Evolutionary conservation across 2,329 filamentous ascomycete species (phyloP), one percentile per base, ranked within the genome.

Genomic region (Madurella fahalii): DNA sequence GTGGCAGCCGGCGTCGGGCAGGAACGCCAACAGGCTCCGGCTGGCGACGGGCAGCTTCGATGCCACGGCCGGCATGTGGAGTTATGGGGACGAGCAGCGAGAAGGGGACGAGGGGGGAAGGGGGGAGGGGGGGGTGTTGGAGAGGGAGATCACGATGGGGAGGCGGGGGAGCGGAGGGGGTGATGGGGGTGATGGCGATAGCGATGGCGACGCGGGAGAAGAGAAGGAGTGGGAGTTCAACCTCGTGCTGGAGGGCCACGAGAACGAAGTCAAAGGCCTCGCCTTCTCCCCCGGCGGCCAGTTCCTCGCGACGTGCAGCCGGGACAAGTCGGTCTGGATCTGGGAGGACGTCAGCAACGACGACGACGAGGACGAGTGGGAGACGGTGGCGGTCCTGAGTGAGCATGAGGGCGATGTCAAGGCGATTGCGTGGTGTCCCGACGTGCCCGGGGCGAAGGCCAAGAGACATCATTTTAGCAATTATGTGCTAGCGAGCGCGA

Each of bases 401-500:
- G 94, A 97, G 72, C 94, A 99, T 69, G 88, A 92, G 45, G 92
- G 89, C 18, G 94, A 99, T 72, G 92, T 99, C 62, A 99, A 99
- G 71, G 90, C 85, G 60, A 89, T 99, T 1, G 83, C 85, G 2
- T 99, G 94, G 94, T 92, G 94, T 68, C 90, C 90, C 0, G 84
- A 85, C 50, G 81, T 79, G 18, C 74, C 77, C 11, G 77, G 75
- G 20, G 72, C 79, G 20, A 74, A 69, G 18, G 52, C 44, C 39
- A 54, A 45, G 30, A 9, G 50, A 16, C 66, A 69, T 12, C 71
- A 74, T 49, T 83, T 82, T 62, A 76, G 78, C 59, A 75, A 80
- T 45, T 87, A 96, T 61, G 79, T 94, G 45, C 79, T 99, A 17
- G 94, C 90, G 7, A 94, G 87, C 66, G 87, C 83, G n/a, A 95